Evolutionary conservation across 371 early-diverging fungal species (phyloP), one percentile per base, ranked within the genome.

Genomic region (Syncephalastrum racemosum): DNA sequence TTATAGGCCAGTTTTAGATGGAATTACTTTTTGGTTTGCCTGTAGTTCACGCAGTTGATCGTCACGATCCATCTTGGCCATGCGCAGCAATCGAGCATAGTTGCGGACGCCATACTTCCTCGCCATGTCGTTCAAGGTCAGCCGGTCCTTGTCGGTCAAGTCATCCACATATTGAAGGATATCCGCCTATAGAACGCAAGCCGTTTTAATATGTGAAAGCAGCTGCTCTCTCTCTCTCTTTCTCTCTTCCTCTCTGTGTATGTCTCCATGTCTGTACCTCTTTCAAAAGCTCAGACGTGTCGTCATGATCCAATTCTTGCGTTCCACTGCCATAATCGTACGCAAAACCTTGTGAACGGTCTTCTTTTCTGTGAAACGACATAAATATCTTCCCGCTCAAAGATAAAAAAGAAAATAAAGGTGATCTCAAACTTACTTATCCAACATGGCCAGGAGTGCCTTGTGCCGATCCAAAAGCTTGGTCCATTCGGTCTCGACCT

Each of bases 401-500:
- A n/a, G n/a, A n/a, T n/a, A n/a, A n/a, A n/a, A n/a, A 6, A 2
- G n/a, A 48, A n/a, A 2, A 19, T 31, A 31, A 39, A 5, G 22
- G 3, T 3, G 4, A n/a, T 47, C 7, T 48, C 7, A 44, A 22
- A 27, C 36, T 47, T 20, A 56, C 56, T 46, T 23, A 18, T 22
- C 27, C 0, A 75, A 14, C 62, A 79, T 62, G 2, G 76, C 75
- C 24, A 81, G 51, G 24, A 76, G 60, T 2, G 81, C 81, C 58
- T 81, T 78, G 54, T 81, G 81, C 4, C 81, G 62, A 27, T 78
- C 81, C 31, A 81, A 51, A 12, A 81, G 46, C 25, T 78, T 73
- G 40, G 76, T 78, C 81, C 81, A 81, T 54, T 81, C 78, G 51
- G 72, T 74, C 39, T 81, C 81, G 5, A 76, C 76, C 43, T 71